These are phyloP conservation scores for Meyerozyma carpophila DNA, from an alignment of 1,139 yeast species.

Conservation along the genomic window DNA sequence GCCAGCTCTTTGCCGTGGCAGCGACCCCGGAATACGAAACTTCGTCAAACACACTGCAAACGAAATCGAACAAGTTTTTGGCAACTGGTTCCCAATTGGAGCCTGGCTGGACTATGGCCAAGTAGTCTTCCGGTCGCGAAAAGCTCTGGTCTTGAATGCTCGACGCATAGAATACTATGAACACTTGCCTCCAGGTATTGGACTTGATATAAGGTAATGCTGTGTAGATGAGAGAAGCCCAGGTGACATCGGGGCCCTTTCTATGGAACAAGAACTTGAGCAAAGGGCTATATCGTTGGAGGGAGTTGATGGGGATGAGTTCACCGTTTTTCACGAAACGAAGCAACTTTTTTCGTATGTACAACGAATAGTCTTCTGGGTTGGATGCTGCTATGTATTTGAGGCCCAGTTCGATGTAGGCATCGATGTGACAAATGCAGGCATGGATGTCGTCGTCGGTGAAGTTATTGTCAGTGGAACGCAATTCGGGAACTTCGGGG, in stretches of 20 bases:
- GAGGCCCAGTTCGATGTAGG: constrained; percentile 38
- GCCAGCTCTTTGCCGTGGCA: constrained; percentile 32
- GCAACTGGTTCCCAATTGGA: constrained; percentile 21
- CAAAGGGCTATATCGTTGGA: constrained; percentile 44
- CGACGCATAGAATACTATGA: constrained; percentile 46
- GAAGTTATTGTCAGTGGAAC: not conserved
- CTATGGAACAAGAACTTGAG: constrained; percentile 43
- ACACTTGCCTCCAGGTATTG: constrained; percentile 49
- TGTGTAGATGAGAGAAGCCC: constrained; percentile 18
- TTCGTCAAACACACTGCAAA: constrained; percentile 29
- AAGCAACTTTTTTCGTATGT: constrained; percentile 32
- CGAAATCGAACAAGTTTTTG: constrained; percentile 30
- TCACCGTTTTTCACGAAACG: constrained; percentile 31
- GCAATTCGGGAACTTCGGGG: not conserved
- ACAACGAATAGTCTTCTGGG: constrained; percentile 43
- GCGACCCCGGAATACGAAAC: constrained; percentile 19
- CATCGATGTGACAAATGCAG: constrained; percentile 35
- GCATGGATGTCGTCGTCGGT: not conserved
- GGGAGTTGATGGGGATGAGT: constrained; percentile 24
- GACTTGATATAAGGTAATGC: constrained; percentile 40
- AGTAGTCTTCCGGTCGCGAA: constrained; percentile 51
- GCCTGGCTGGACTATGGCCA: constrained; percentile 23
- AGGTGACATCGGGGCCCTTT: constrained; percentile 22
- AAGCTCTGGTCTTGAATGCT: constrained; percentile 51
- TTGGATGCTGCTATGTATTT: constrained; percentile 53